A percentile compares a stretch with the other conserved stretches of the same genome.
Evolutionary conservation across 1,284 basidiomycete species (phyloP).

Genomic region (Moesziomyces parantarcticus): DNA sequence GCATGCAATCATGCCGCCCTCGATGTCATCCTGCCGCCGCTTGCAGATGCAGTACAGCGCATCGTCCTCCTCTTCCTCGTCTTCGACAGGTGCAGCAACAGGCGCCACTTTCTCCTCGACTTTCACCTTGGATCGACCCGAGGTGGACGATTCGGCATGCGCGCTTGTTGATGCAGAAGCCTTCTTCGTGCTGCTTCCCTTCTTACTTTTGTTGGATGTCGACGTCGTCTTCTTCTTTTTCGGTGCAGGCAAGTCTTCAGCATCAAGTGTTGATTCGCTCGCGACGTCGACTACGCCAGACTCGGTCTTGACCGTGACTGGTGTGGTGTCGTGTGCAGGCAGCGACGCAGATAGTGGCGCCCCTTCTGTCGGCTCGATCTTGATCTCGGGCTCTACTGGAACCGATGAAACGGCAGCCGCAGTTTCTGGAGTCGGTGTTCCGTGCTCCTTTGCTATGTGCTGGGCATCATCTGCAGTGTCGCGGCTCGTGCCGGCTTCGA

Average conservation of each 20-base stretch:
- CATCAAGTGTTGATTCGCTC: not conserved
- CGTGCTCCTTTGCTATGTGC: not conserved
- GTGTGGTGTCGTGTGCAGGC: not conserved
- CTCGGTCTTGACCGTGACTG: conserved; percentile 7
- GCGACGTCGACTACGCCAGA: not conserved
- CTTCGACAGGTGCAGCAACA: not conserved
- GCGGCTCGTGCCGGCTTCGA: conserved; percentile 1
- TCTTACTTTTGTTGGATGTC: conserved; percentile 5
- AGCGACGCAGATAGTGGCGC: not conserved
- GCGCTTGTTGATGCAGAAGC: conserved; percentile 3
- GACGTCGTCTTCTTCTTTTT: conserved; percentile 31
- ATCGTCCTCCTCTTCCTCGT: conserved; percentile 42
- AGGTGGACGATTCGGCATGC: not conserved
- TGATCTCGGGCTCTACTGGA: not conserved
- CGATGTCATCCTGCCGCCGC: conserved; percentile 44
- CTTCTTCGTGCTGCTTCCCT: conserved; percentile 21
- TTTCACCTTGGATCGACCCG: conserved; percentile 9
- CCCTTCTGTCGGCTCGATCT: not conserved
- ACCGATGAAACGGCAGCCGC: no score
- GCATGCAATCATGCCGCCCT: conserved; percentile 63
- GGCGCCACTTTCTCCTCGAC: conserved; percentile 2
- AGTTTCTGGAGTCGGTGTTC: not conserved
- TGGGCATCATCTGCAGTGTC: not conserved
- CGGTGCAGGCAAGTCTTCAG: not conserved
- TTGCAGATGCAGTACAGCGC: conserved; percentile 54